A percentile compares a stretch with the other conserved stretches of the same genome.
Evolutionary conservation across 139 green algal species (phyloP).

Genomic region (Desmodesmus armatus): DNA sequence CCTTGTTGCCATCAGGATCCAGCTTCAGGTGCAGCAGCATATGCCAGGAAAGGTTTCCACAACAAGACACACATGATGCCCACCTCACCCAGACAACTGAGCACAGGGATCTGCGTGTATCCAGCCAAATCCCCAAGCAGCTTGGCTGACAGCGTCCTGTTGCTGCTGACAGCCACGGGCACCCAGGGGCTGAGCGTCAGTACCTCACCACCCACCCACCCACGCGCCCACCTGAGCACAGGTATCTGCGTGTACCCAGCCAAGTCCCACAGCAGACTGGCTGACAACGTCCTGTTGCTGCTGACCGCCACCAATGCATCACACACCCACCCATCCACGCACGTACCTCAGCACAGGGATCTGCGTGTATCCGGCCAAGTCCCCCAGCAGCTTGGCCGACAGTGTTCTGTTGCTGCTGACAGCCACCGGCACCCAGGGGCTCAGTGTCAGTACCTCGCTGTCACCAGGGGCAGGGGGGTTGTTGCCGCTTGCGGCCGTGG

Average conservation of each 20-base stretch:
- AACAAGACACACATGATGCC: no score
- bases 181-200: conserved; percentile 72
- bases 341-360: conserved; percentile 69
- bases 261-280: conserved; percentile 83
- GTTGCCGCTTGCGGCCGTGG: conserved; percentile 14
- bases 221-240: conserved; percentile 60
- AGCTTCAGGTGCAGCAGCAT: background rate
- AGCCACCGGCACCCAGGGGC: conserved; percentile 61
- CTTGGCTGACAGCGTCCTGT: conserved; percentile 57
- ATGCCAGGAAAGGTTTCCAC: no score
- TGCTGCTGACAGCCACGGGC: conserved; percentile 51
- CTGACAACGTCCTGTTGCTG: conserved; percentile 52
- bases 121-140: conserved; percentile 83
- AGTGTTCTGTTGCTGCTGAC: conserved; percentile 53
- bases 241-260: conserved; percentile 75
- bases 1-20: background rate
- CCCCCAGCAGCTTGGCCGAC: conserved; percentile 76
- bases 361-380: conserved; percentile 80
- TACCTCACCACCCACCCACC: no score
- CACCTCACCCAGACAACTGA: conserved; percentile 65
- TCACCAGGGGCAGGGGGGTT: background rate
- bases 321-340: background rate
- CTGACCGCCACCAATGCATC: background rate
- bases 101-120: conserved; percentile 73
- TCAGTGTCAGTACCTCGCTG: conserved; percentile 64